Evolutionary conservation across 768 basidiomycete species (phyloP), one percentile per base, ranked within the genome.

Genomic region (Kwoniella botswanensis): DNA sequence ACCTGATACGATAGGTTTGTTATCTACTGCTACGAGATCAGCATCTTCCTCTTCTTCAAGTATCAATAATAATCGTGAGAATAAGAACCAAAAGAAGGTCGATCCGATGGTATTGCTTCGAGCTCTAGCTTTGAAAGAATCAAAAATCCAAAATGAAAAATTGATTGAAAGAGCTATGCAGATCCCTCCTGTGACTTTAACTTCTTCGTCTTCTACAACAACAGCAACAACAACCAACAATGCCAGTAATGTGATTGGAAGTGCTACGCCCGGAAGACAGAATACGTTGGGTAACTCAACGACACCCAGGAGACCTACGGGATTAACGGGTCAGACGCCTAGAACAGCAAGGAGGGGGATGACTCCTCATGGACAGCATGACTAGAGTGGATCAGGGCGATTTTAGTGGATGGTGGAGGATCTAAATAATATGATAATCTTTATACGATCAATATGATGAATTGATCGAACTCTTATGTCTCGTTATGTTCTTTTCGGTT

Each of bases 71-170:
- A 43, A 24, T 35, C 2, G n/a, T 53, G 21, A 44, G 18, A 41
- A 26, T 18, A 21, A 21, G 52, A 29, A 21, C 61, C 43, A 43
- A 55, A 13, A 54, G 43, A 70, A 70, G 18, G 21, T 50, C 12
- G 80, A 82, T 61, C 77, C 82, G 11, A 77, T 82, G 63, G 42
- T 64, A n/a, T 68, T 82, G 68, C 72, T 82, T 1, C 67, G 80
- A 11, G 77, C 77, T 2, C 71, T 82, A 11, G 82, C 82, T 22
- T 63, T 67, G 2, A 77, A 77, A 3, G 82, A 82, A 63, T 71
- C 74, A 18, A 67, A 70, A 52, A 62, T 71, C 13, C 71, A 74
- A 46, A 65, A 60, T 21, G 74, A 75, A 12, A 73, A 72, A 24
- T 70, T 74, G 24, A 64, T 78, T 2, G 73, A 71, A 4, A 75